These are phyloP conservation scores for Drechslerella stenobrocha DNA, from an alignment of 2,329 filamentous ascomycete species.

Conservation along the genomic window DNA sequence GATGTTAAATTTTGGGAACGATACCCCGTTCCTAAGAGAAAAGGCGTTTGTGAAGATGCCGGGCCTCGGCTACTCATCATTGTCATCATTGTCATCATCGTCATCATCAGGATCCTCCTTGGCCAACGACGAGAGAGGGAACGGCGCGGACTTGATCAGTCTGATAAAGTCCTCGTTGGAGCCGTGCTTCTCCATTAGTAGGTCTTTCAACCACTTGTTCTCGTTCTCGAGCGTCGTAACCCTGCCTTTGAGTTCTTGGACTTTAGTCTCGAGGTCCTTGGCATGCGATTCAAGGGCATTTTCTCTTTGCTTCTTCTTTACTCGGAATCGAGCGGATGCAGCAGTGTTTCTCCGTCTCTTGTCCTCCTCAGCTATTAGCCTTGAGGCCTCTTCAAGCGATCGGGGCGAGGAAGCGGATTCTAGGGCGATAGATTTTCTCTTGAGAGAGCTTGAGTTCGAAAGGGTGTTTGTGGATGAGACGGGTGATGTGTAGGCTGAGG, in stretches of 20 bases:
- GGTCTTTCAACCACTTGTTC: slow-evolving; percentile 79
- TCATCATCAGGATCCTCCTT: slow-evolving; percentile 15
- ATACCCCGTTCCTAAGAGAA: too few relatives aligned
- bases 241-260: slow-evolving; percentile 70
- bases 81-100: slow-evolving; percentile 14
- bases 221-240: slow-evolving; percentile 79
- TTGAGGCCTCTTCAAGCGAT: slow-evolving; percentile 68
- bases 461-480: slow-evolving; percentile 28
- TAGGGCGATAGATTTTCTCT: slow-evolving; percentile 31
- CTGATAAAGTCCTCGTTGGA: slow-evolving; percentile 45
- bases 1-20: too few relatives aligned
- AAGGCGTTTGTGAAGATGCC: too few relatives aligned
- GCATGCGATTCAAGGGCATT: slow-evolving; percentile 78
- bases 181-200: slow-evolving; percentile 80
- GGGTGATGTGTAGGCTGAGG: slow-evolving; percentile 26
- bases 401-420: slow-evolving; percentile 29
- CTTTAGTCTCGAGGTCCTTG: slow-evolving; percentile 82
- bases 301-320: slow-evolving; percentile 96
- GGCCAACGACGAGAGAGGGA: slow-evolving; percentile 36
- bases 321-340: slow-evolving; percentile 82
- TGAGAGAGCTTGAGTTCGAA: slow-evolving; percentile 27
- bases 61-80: slow-evolving; percentile 9
- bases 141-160: slow-evolving; percentile 43
- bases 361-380: slow-evolving; percentile 79
- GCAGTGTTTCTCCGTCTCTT: slow-evolving; percentile 88